Evolutionary conservation across 2,329 filamentous ascomycete species (phyloP).

Genomic region (Juglanconis sp.): DNA sequence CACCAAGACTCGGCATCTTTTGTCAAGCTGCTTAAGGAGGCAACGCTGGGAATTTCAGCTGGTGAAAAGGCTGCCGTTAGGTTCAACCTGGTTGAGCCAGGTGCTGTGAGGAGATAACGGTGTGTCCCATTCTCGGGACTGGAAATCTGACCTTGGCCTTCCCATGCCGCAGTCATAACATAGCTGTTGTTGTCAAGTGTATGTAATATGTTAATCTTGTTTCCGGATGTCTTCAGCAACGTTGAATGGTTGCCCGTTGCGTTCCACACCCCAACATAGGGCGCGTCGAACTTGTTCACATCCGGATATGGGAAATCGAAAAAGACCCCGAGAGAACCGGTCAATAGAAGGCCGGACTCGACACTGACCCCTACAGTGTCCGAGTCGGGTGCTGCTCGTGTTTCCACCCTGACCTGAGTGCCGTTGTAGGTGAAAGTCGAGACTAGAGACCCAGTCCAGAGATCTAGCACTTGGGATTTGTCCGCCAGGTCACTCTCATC

Average conservation of each 20-base stretch:
- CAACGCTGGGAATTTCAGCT: constrained; percentile 19
- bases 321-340: constrained; percentile 41
- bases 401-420: constrained; percentile 37
- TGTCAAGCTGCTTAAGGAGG: constrained; percentile 26
- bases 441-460: constrained; percentile 44
- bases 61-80: constrained; percentile 33
- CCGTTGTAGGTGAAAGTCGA: constrained; percentile 43
- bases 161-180: constrained; percentile 37
- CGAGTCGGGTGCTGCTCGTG: constrained; percentile 41
- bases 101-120: constrained; percentile 37
- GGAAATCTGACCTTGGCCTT: constrained; percentile 30
- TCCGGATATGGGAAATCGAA: constrained; percentile 51
- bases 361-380: constrained; percentile 44
- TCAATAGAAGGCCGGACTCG: constrained; percentile 37
- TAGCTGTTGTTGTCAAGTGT: constrained; percentile 42
- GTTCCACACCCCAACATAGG: constrained; percentile 51
- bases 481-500: constrained; percentile 37
- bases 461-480: constrained; percentile 42
- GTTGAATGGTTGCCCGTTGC: constrained; percentile 43
- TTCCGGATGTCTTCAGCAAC: constrained; percentile 24
- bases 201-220: constrained; percentile 39
- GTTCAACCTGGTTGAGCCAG: constrained; percentile 25
- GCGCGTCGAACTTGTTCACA: constrained; percentile 50
- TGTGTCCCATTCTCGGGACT: constrained; percentile 36
- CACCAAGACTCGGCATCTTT: constrained; percentile 40